Conservation (phyloP, 768 basidiomycete species). For the Ramaria sp. region DNA sequence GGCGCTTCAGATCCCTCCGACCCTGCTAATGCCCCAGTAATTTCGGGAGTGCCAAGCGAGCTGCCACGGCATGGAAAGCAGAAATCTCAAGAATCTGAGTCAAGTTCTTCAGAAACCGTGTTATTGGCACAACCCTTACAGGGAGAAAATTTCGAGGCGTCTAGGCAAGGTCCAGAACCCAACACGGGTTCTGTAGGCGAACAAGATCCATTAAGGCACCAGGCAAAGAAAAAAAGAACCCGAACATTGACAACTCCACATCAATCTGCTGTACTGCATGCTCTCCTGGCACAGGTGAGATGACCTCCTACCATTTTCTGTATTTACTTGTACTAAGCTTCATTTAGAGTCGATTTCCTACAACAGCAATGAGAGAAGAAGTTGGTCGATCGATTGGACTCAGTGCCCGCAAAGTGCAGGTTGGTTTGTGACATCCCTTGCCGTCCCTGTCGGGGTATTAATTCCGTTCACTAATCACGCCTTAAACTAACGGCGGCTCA, state of each 20-base stretch:
- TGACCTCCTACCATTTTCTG: no score
- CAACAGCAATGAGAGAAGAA: constrained; percentile 79
- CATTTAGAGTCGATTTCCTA: constrained; percentile 74
- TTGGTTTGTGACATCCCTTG: constrained; percentile 24
- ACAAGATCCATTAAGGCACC: neutral
- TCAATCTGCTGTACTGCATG: constrained; percentile 80
- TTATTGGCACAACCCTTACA: neutral
- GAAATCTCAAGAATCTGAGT: neutral
- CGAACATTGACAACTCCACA: constrained; percentile 79
- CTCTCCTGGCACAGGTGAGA: constrained; percentile 75
- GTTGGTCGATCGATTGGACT: constrained; percentile 82
- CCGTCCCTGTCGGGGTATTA: no score
- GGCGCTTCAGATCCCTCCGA: neutral
- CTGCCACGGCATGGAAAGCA: constrained; percentile 2
- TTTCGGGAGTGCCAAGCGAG: neutral
- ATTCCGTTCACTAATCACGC: no score
- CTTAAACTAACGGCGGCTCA: constrained; percentile 17
- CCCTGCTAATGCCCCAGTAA: no score
- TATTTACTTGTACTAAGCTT: constrained; percentile 6
- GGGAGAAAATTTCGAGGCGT: no score
- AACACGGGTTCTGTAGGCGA: neutral
- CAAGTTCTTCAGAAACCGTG: neutral
- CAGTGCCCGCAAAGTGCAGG: constrained; percentile 86
- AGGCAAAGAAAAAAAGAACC: constrained; percentile 36
- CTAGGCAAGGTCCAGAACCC: no score